Percentiles rank a stretch among this genome's conserved stretches.
phyloP scores from a whole-genome alignment of 2,329 filamentous ascomycete genomes.

The Trichoderma oligosporum region DNA sequence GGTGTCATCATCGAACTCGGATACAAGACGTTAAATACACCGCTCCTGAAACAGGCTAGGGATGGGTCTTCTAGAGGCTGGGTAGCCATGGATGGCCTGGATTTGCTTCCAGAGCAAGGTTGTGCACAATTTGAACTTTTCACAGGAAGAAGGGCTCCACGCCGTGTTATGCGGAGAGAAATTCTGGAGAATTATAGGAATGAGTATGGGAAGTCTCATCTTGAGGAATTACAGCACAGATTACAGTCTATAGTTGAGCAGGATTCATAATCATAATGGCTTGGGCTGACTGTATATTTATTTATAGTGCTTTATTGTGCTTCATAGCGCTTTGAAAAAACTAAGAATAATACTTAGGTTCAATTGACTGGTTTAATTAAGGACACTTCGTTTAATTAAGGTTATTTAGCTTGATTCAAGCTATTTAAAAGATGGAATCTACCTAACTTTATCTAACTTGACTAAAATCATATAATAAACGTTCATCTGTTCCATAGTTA shows the following conservation, averaged over 20 bases:
- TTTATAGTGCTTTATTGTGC: no score
- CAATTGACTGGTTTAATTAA: no score
- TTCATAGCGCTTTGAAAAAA: no score
- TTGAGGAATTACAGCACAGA: conserved; percentile 7
- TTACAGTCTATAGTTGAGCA: conserved; percentile 13
- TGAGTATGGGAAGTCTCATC: conserved; percentile 9
- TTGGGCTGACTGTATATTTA: neutral
- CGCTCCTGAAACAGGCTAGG: conserved; percentile 5
- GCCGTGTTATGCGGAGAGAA: conserved; percentile 13
- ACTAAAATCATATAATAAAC: no score
- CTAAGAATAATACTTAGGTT: no score
- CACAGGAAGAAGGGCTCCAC: conserved; percentile 9
- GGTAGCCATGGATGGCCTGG: conserved; percentile 12
- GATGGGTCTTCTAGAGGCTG: conserved; percentile 11
- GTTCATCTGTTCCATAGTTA: no score
- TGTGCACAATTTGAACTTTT: conserved; percentile 13
- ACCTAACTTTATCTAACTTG: no score
- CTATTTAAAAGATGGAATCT: no score
- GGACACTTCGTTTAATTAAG: no score
- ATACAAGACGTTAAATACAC: conserved; percentile 10
- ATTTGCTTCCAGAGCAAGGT: conserved; percentile 8
- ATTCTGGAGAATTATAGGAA: conserved; percentile 14
- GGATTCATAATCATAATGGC: neutral
- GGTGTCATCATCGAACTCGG: conserved; percentile 11
- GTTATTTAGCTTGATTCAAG: no score